Evolutionary conservation across 2,329 filamentous ascomycete genomes (phyloP), one percentile per base, ranked within the genome.

Genomic region (Sporothrix globosa): DNA sequence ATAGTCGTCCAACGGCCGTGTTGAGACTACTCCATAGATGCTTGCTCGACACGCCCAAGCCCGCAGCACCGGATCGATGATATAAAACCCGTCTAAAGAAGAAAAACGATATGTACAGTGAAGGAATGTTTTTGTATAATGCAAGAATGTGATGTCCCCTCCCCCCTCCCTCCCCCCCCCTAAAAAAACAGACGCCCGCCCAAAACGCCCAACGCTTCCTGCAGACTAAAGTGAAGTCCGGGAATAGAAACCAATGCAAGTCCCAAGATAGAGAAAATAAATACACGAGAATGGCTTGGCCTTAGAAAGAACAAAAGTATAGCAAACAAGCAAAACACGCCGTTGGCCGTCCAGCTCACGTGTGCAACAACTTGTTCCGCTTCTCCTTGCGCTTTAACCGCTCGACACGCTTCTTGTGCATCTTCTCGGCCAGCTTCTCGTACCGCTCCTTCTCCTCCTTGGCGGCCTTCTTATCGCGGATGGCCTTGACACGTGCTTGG

Each of bases 391-490:
- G 88, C 89, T 93, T 97, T 81, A 97, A 82, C 76, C 96, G 88
- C 82, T 99, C 96, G 14, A 98, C 91, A 73, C 94, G 87, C 86
- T 97, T 98, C 81, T 88, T 89, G 83, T 98, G 95, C 96, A 99
- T 98, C 84, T 96, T 98, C 83, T 93, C 92, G 24, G 93, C 95
- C 88, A 99, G 88, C 84, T 94, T 92, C 80, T 93, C 92, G 79
- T 95, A 98, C 75, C 95, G 86, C 77, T 94, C 93, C 81, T 91
- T 93, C 84, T 98, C 96, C 76, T 93, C 94, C 86, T 97, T 98
- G 68, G 90, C 92, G 24, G 89, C 91, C 75, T 92, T 88, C 81
- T 91, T 94, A 74, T 97, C 93, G 77, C 91, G 94, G 78, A 98
- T 92, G 13, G 86, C 86, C 77, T 94, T 87, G 69, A 96, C 88